Percentiles rank a stretch among this genome's conserved stretches.
phyloP scores from a whole-genome alignment of 2,329 filamentous ascomycete species.

The Aspergillus aculeatus region DNA sequence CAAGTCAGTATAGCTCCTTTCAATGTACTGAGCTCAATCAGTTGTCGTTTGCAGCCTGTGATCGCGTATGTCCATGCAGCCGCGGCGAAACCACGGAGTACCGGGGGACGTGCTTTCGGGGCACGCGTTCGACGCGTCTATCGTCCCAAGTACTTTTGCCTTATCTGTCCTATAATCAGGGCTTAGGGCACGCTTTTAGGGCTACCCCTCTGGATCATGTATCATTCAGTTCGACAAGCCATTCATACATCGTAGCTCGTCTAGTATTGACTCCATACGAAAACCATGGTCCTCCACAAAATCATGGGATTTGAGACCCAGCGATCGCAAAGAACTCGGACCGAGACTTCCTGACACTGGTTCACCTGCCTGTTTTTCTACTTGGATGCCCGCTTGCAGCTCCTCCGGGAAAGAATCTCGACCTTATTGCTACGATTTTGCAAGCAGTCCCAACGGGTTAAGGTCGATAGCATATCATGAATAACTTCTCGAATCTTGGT shows the following conservation, averaged over 20 bases:
- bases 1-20: slow-evolving; percentile 1
- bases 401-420: no score
- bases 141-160: slow-evolving; percentile 19
- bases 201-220: slow-evolving; percentile 1
- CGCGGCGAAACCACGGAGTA: neutral
- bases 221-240: no score
- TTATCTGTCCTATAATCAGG: slow-evolving; percentile 24
- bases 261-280: no score
- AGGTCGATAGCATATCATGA: neutral
- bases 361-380: no score
- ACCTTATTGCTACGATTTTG: slow-evolving; percentile 37
- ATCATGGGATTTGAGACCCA: no score
- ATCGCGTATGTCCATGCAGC: neutral
- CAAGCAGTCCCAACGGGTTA: slow-evolving; percentile 45
- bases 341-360: no score
- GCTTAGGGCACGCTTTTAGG: slow-evolving; percentile 35
- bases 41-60: neutral
- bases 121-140: slow-evolving; percentile 26
- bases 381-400: no score
- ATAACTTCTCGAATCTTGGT: neutral
- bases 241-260: no score
- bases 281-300: no score
- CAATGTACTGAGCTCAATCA: neutral
- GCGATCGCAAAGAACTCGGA: no score
- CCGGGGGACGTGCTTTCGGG: slow-evolving; percentile 10